Evolutionary conservation across 805 yeast genomes (phyloP).

Genomic region (Nakazawaea siamensis): DNA sequence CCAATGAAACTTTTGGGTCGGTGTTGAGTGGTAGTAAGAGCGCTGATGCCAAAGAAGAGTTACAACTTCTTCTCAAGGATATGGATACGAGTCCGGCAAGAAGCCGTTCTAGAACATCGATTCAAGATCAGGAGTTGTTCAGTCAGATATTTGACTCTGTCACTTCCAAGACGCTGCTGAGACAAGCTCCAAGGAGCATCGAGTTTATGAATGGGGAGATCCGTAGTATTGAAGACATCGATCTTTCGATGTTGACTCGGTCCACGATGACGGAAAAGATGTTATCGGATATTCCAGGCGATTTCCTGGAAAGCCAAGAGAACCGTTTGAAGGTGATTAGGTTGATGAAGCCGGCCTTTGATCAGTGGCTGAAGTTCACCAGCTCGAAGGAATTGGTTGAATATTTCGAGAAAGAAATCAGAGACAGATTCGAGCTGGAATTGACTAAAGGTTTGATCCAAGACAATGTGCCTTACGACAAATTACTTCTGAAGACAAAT

Average conservation of each 20-base stretch:
- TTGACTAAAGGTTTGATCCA: neutral
- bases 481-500: neutral
- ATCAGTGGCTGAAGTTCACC: neutral
- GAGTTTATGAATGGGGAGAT: too few species aligned
- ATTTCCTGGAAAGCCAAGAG: conserved; percentile 3
- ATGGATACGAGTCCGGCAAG: neutral
- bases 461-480: conserved; percentile 1
- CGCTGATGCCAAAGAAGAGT: neutral
- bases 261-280: too few species aligned
- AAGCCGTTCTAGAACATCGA: neutral
- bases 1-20: too few species aligned
- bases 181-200: too few species aligned
- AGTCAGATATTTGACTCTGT: conserved; percentile 3
- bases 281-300: too few species aligned
- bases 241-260: too few species aligned
- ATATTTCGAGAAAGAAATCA: neutral
- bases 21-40: conserved; percentile 1
- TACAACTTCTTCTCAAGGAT: conserved; percentile 2
- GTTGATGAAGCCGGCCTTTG: conserved; percentile 3
- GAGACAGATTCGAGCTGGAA: conserved; percentile 1
- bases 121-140: conserved; percentile 6
- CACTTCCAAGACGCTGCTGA: too few species aligned
- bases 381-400: neutral
- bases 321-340: conserved; percentile 4
- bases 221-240: too few species aligned